These are phyloP conservation scores for Rhodotorula taiwanensis DNA, from an alignment of 768 basidiomycete species.

Conservation along the genomic window DNA sequence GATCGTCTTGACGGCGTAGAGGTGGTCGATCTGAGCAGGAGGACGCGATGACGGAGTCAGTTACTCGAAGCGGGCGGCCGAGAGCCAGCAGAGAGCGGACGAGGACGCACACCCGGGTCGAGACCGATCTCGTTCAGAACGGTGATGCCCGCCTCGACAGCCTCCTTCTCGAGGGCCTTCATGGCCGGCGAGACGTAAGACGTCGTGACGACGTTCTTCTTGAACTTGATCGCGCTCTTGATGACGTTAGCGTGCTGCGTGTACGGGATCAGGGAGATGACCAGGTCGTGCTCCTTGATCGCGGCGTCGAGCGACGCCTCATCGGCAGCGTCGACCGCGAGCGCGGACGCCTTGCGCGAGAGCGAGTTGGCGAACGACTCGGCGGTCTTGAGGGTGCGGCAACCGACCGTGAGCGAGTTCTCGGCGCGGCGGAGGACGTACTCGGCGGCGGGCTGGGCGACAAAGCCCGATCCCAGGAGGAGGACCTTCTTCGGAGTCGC, in stretches of 20 bases:
- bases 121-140: slow-evolving; percentile 98
- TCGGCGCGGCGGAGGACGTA: slow-evolving; percentile 74
- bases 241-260: slow-evolving; percentile 82
- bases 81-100: too few species aligned
- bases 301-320: slow-evolving; percentile 66
- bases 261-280: slow-evolving; percentile 96
- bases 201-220: slow-evolving; percentile 91
- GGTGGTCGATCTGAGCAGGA: slow-evolving; percentile 54
- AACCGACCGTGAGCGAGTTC: slow-evolving; percentile 81
- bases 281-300: slow-evolving; percentile 79
- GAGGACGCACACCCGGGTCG: slow-evolving; percentile 69
- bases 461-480: slow-evolving; percentile 88
- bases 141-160: slow-evolving; percentile 78
- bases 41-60: background rate
- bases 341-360: slow-evolving; percentile 57
- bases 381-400: slow-evolving; percentile 75
- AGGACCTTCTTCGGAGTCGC: slow-evolving; percentile 59
- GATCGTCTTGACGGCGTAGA: slow-evolving; percentile 90
- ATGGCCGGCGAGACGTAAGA: slow-evolving; percentile 89
- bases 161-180: slow-evolving; percentile 72
- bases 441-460: slow-evolving; percentile 92
- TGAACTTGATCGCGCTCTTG: slow-evolving; percentile 78
- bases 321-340: slow-evolving; percentile 72
- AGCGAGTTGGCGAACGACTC: slow-evolving; percentile 62
- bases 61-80: too few species aligned